Evolutionary conservation across 768 basidiomycete species (phyloP), one percentile per base, ranked within the genome.

Genomic region (Phylloporus sp.): DNA sequence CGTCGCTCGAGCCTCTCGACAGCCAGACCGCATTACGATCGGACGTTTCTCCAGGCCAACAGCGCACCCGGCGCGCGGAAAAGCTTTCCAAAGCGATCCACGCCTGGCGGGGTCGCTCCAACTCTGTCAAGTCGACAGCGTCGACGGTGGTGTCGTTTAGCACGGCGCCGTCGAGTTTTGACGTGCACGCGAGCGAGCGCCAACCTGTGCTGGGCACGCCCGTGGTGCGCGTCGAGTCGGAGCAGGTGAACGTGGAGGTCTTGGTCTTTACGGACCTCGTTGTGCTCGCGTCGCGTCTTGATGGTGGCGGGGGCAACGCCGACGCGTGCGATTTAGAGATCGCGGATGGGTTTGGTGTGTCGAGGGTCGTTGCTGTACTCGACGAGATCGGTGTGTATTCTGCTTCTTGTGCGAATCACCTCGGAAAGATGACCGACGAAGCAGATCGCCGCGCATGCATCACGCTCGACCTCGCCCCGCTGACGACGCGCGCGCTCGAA

Each of bases 251-350:
- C 15, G 55, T 71, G 9, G 70, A 72, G 38, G 69, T 63, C 14
- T 71, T 79, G 45, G 74, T 86, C 13, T 88, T 90, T 64, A 78
- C 78, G 15, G 88, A 92, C 61, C 46, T 90, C 26, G 60, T 87
- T 38, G 54, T 90, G n/a, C 61, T 90, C 23, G 75, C 79, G 15
- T 66, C 43, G 1, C 45, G 39, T 5, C 39, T 40, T 15, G 10
- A 66, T 20, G 21, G 33, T 1, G 50, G 49, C 18, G 42, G 62
- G 29, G 15, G 15, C 15, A 8, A 4, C 60, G 64, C 50, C 50
- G 50, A 60, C 22, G 34, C 53, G 66, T 49, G 67, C 53, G 50
- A 66, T 55, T 61, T 81, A 74, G 59, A 60, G 61, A 57, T 75
- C 52, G 44, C 80, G 55, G 61, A 74, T 0, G 67, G 61, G n/a